Conservation (phyloP, 2,329 filamentous ascomycete genomes). For the Paraconiothyrium sp. region DNA sequence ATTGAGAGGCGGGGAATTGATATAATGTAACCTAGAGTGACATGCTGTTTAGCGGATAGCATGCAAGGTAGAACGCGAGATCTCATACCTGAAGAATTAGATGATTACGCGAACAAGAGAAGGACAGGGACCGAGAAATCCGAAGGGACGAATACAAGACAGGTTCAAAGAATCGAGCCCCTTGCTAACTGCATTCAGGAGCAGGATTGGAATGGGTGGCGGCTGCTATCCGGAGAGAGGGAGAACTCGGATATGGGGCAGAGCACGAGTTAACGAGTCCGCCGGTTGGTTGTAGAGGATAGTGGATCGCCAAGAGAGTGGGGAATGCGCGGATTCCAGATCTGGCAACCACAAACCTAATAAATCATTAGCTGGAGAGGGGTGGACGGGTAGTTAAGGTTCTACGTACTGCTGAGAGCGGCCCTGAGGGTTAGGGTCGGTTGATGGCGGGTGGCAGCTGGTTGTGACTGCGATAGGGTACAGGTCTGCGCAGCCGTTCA, state of each 20-base stretch:
- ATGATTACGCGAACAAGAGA: slow-evolving; percentile 56
- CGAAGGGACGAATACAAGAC: slow-evolving; percentile 42
- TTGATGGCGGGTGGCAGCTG: slow-evolving; percentile 27
- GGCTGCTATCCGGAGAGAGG: slow-evolving; percentile 47
- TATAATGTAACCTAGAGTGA: slow-evolving; percentile 48
- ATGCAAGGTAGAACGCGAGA: slow-evolving; percentile 20
- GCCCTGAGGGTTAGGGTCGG: slow-evolving; percentile 32
- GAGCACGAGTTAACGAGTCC: slow-evolving; percentile 66
- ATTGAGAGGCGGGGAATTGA: slow-evolving; percentile 47
- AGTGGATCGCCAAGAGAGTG: slow-evolving; percentile 52
- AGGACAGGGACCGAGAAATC: slow-evolving; percentile 44
- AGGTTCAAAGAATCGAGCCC: slow-evolving; percentile 46
- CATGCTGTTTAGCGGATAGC: slow-evolving; percentile 26
- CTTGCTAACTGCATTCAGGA: slow-evolving; percentile 57
- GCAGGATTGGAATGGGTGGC: slow-evolving; percentile 49
- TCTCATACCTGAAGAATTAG: slow-evolving; percentile 60
- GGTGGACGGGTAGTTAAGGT: background rate
- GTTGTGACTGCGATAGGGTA: slow-evolving; percentile 25
- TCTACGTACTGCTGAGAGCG: slow-evolving; percentile 34
- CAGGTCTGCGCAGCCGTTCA: slow-evolving; percentile 18
- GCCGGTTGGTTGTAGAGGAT: slow-evolving; percentile 47
- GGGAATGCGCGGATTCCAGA: slow-evolving; percentile 55
- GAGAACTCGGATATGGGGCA: slow-evolving; percentile 48
- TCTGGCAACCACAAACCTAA: slow-evolving; percentile 49
- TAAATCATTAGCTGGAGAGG: slow-evolving; percentile 30